These are phyloP conservation scores for Pythium aphanidermatum DNA, from an alignment of 352 stramenopile species.

Conservation along the genomic window DNA sequence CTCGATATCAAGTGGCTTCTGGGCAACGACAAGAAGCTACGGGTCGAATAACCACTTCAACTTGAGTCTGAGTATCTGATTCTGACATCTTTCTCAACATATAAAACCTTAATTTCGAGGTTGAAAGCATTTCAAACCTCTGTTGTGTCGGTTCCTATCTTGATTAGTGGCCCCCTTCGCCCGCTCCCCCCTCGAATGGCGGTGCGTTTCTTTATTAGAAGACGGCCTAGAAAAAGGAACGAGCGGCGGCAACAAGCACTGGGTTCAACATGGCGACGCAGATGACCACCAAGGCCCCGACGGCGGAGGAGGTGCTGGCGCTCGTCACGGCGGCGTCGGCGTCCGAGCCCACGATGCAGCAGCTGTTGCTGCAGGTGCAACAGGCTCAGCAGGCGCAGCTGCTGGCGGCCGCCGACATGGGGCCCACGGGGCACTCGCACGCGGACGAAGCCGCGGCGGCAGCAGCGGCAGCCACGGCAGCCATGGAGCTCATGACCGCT, in stretches of 20 bases:
- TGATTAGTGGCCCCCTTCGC: constrained; percentile 14
- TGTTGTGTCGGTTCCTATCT: no score
- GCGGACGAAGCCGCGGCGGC: constrained; percentile 8
- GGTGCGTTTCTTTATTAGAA: constrained; percentile 21
- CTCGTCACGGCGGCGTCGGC: constrained; percentile 34
- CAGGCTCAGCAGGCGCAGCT: constrained; percentile 30
- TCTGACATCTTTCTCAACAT: no score
- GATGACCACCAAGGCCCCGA: constrained; percentile 40
- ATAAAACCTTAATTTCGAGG: no score
- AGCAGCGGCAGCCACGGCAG: constrained; percentile 3
- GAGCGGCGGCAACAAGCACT: constrained; percentile 1
- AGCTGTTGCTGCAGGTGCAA: constrained; percentile 51
- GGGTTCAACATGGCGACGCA: no score
- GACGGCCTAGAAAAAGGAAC: constrained; percentile 30
- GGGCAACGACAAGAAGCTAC: constrained; percentile 38
- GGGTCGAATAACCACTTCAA: constrained; percentile 24
- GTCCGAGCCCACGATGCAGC: constrained; percentile 42
- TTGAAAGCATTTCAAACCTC: constrained; percentile 9
- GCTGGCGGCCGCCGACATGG: constrained; percentile 4
- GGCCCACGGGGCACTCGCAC: not conserved
- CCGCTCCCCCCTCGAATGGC: no score
- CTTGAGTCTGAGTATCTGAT: no score
- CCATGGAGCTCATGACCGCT: constrained; percentile 18
- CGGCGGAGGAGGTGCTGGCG: constrained; percentile 49
- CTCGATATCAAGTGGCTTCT: constrained; percentile 50